Percentiles rank a stretch among this genome's conserved stretches.
Evolutionary conservation across 2,329 filamentous ascomycete species (phyloP).

Genomic region (Botrytis fabae): DNA sequence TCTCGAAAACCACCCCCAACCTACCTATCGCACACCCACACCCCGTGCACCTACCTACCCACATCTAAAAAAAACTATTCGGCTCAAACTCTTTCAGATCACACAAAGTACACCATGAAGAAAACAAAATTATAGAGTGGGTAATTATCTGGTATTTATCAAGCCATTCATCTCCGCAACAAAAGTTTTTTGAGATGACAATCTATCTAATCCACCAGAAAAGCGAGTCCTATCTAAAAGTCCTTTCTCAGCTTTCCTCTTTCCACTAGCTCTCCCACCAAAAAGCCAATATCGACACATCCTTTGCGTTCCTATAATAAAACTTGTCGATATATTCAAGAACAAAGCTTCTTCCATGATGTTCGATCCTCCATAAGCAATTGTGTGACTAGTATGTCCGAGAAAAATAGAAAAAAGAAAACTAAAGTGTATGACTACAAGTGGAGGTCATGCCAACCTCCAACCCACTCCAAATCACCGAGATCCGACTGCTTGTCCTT

Average conservation of each 20-base stretch:
- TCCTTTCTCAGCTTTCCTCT: slow-evolving; percentile 19
- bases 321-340: slow-evolving; percentile 16
- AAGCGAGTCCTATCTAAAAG: slow-evolving; percentile 40
- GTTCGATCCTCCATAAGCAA: slow-evolving; percentile 26
- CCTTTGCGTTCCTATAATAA: slow-evolving; percentile 18
- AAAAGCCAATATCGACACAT: slow-evolving; percentile 20
- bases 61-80: background rate
- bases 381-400: slow-evolving; percentile 18
- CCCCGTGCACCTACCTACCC: background rate
- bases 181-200: slow-evolving; percentile 34
- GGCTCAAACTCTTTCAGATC: background rate
- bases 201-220: slow-evolving; percentile 41
- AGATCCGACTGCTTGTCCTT: slow-evolving; percentile 52
- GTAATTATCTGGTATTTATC: slow-evolving; percentile 42
- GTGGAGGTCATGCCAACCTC: slow-evolving; percentile 73
- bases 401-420: slow-evolving; percentile 26
- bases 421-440: slow-evolving; percentile 48
- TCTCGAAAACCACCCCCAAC: background rate
- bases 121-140: slow-evolving; percentile 37
- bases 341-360: slow-evolving; percentile 14
- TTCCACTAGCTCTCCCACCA: slow-evolving; percentile 21
- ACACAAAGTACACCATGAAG: background rate
- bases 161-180: slow-evolving; percentile 11
- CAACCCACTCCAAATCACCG: slow-evolving; percentile 90
- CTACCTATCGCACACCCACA: background rate